These are phyloP conservation scores for Aureobasidium sp. DNA, from an alignment of 2,329 filamentous ascomycete genomes.

Conservation along the genomic window DNA sequence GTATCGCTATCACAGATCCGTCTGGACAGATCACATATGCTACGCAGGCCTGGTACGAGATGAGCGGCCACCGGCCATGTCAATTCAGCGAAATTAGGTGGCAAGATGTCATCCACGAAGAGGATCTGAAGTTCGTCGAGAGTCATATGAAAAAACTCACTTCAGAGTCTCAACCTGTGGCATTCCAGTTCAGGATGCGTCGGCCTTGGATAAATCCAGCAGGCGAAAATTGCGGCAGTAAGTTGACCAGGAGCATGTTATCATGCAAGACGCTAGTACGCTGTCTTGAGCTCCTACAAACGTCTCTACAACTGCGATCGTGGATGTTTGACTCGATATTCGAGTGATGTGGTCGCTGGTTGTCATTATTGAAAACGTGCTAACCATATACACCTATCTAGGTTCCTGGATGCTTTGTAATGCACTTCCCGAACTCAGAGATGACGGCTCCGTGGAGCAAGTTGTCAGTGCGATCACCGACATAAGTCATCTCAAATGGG, in stretches of 20 bases:
- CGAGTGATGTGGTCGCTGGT: too few relatives aligned
- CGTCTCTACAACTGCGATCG: not conserved
- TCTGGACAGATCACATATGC: conserved; percentile 12
- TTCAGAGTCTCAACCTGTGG: conserved; percentile 25
- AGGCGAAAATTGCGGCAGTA: conserved; percentile 14
- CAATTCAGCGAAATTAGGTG: conserved; percentile 24
- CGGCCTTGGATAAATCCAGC: conserved; percentile 26
- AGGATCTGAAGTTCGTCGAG: conserved; percentile 25
- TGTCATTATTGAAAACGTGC: not conserved
- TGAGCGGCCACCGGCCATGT: conserved; percentile 1
- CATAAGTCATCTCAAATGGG: conserved; percentile 28
- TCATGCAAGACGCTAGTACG: not conserved
- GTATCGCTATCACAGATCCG: conserved; percentile 22
- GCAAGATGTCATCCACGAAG: conserved; percentile 16
- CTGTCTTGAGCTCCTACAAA: not conserved
- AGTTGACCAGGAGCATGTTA: not conserved
- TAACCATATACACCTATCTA: not conserved
- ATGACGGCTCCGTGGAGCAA: conserved; percentile 23
- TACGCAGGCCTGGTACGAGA: conserved; percentile 12
- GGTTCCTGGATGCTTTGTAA: conserved; percentile 28
- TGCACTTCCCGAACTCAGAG: conserved; percentile 26
- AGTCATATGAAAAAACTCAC: not conserved
- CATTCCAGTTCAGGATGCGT: conserved; percentile 32
- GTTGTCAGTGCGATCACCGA: conserved; percentile 29
- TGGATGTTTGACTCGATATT: not conserved